Evolutionary conservation across 2,329 filamentous ascomycete species (phyloP), one percentile per base, ranked within the genome.

Genomic region (Cladophialophora carrionii): DNA sequence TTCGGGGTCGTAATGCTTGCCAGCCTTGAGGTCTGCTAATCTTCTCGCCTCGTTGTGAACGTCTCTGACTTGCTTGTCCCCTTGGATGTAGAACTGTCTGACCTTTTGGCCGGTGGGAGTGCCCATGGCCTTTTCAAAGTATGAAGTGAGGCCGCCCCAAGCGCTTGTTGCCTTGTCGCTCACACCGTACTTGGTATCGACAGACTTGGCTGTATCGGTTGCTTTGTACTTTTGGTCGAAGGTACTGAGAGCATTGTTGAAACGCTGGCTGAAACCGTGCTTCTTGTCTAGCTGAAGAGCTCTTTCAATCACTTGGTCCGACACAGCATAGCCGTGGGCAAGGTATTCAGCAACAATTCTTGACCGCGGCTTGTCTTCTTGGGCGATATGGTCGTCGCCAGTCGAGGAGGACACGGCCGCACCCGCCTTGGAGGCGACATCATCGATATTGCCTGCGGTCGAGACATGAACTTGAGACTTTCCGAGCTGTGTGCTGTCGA

Each of bases 311-410:
- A 91, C 90, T 63, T 85, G 82, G 75, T 90, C 88, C 67, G 85
- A 92, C 70, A 98, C 84, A 46, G 88, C 85, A 81, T 99, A 99
- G 72, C 95, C 95, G 74, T 97, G 92, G 10, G 95, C 93, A 37
- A 99, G 89, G 79, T 98, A 97, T 82, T 99, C 95, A 70, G 95
- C 95, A 57, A 97, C 79, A 77, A 99, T 96, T 73, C 95, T 91
- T 48, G 90, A 87, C 73, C 93, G 90, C 17, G 95, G 95, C 85
- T 99, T 99, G 83, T 98, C 92, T 80, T 99, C 95, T 77, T 99
- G 95, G 14, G 89, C 87, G 73, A 98, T 88, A 73, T 92, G 84
- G 58, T 77, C 73, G 62, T 79, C 79, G 71, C 84, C 84, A 59
- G 77, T 75, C 46, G 81, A 78, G 65, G 83, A 81, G 66, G 81